Evolutionary conservation across 2,329 filamentous ascomycete species (phyloP), one percentile per base, ranked within the genome.

Genomic region (Epichloe baconii): DNA sequence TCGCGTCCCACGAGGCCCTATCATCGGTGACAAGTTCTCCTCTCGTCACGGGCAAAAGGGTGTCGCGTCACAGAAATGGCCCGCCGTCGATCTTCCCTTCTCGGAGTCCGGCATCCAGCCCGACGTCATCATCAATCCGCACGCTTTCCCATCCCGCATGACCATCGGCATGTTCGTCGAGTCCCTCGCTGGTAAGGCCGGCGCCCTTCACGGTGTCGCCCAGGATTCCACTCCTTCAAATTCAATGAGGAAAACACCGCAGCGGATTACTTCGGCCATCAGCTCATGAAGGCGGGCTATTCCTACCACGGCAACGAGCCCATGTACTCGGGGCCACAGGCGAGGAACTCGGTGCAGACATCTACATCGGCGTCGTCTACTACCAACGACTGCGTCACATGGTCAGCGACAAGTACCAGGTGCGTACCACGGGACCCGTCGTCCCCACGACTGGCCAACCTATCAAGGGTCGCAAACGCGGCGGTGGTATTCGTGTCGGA

Each of bases 131-230:
- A 98, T 98, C 76, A 98, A 98, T 72, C 93, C 93, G 41, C 93
- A 98, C 77, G 93, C 93, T 64, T 98, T 98, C 78, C 93, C 93
- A 7, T 97, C 91, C 44, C 90, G 93, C 70, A 98, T 98, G 93
- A 98, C 93, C 19, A 98, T 98, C 64, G 93, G 93, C 64, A 97
- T 97, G 88, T 97, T 98, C 69, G 82, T 98, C 64, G 93, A 98
- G 73, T 96, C 90, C 5, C 78, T 98, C 49, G 93, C 93, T 10
- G 93, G 93, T 54, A 98, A 98, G 72, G 82, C 91, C 10, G 93
- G 93, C 45, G 87, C 91, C 14, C 78, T 98, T 37, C 93, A 98
- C 66, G 93, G 93, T 45, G 77, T 96, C n/a, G 87, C 93, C 0
- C 93, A 97, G 68, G 93, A 98, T 66, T 90, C 82, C 44, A 97